These are phyloP conservation scores for Neurospora crassa DNA, from an alignment of 2,329 filamentous ascomycete species.

Conservation along the genomic window DNA sequence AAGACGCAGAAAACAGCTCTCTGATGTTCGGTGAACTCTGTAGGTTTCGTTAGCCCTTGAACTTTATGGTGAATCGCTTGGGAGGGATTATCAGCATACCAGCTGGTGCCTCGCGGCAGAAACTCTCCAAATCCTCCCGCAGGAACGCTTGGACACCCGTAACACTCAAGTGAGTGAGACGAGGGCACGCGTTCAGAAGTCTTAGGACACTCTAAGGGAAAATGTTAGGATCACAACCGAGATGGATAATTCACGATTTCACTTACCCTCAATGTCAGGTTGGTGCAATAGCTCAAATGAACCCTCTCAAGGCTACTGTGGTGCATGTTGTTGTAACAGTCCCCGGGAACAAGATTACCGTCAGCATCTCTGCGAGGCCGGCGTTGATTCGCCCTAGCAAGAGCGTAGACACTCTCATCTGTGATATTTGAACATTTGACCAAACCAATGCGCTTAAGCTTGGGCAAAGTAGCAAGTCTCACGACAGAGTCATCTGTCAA, in stretches of 20 bases:
- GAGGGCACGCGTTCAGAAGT: constrained; percentile 81
- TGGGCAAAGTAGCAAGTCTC: constrained; percentile 76
- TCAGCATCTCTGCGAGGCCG: constrained; percentile 39
- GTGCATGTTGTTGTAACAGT: constrained; percentile 44
- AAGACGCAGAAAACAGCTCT: constrained; percentile 96
- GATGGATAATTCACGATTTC: not conserved
- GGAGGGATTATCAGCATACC: constrained; percentile 34
- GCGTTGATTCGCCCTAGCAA: constrained; percentile 61
- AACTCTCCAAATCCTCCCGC: constrained; percentile 70
- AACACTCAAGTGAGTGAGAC: constrained; percentile 86
- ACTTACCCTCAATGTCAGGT: constrained; percentile 70
- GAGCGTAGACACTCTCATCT: constrained; percentile 74
- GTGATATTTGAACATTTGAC: constrained; percentile 92
- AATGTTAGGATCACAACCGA: constrained; percentile 17
- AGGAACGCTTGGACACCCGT: constrained; percentile 91
- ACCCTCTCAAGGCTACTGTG: constrained; percentile 81
- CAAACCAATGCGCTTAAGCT: constrained; percentile 86
- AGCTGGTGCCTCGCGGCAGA: constrained; percentile 75
- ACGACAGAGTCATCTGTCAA: constrained; percentile 82
- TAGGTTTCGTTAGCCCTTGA: constrained; percentile 12
- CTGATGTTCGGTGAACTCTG: constrained; percentile 92
- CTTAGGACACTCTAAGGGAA: constrained; percentile 69
- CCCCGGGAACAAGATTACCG: constrained; percentile 31
- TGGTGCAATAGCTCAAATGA: constrained; percentile 89
- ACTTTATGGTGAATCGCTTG: not conserved